Evolutionary conservation across 1,284 basidiomycete genomes (phyloP).

Genomic region (Boletus smithii): DNA sequence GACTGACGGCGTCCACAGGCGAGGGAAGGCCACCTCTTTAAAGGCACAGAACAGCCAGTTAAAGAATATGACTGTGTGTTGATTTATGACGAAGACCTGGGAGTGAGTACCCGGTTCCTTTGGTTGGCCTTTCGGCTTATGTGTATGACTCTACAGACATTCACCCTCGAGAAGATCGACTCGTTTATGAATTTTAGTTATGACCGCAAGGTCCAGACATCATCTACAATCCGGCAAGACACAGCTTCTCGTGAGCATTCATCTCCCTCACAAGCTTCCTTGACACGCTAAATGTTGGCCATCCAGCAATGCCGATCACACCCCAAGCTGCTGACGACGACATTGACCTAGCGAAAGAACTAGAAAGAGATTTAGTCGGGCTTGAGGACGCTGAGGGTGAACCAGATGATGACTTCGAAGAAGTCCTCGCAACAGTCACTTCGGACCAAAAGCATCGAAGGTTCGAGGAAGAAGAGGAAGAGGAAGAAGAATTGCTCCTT

Average conservation of each 20-base stretch:
- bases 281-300: constrained; percentile 9
- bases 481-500: constrained; percentile 44
- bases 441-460: constrained; percentile 22
- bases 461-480: constrained; percentile 42
- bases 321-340: constrained; percentile 18
- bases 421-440: constrained; percentile 32
- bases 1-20: constrained; percentile 32
- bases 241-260: constrained; percentile 44
- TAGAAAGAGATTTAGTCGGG: constrained; percentile 34
- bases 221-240: constrained; percentile 34
- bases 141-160: constrained; percentile 43
- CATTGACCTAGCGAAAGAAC: constrained; percentile 35
- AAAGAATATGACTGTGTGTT: constrained; percentile 72
- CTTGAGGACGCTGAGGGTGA: constrained; percentile 46
- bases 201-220: constrained; percentile 42
- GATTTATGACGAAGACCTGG: constrained; percentile 69
- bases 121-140: constrained; percentile 3
- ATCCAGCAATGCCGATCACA: constrained; percentile 19
- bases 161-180: constrained; percentile 72
- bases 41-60: constrained; percentile 51
- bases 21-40: constrained; percentile 57
- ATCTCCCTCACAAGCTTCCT: background rate
- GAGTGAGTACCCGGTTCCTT: constrained; percentile 42
- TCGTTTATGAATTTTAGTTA: constrained; percentile 54
- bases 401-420: constrained; percentile 41